Conservation (phyloP, 306 rosid species). For the Cicer pinnatifidum region DNA sequence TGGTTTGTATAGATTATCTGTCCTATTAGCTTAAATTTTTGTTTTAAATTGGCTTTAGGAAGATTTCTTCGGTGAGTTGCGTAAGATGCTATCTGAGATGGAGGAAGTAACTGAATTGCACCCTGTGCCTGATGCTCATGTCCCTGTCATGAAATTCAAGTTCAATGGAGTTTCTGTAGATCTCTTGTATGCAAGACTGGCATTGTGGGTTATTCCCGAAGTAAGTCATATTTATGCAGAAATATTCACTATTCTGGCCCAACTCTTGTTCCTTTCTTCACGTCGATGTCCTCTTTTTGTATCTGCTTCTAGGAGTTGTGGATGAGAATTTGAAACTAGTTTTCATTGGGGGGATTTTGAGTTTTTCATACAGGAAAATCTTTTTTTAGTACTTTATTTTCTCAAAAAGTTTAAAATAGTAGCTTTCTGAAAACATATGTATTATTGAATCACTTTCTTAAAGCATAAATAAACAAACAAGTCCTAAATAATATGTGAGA, state of each 20-base stretch:
- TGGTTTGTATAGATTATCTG: constrained; percentile 8
- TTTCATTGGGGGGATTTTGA: constrained; percentile 2
- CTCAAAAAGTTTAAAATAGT: neutral
- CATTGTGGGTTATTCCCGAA: constrained; percentile 91
- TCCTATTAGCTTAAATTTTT: constrained; percentile 37
- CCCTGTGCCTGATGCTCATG: constrained; percentile 97
- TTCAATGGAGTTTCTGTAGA: constrained; percentile 82
- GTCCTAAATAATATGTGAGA: constrained; percentile 7
- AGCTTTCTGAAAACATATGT: neutral
- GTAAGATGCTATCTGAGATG: constrained; percentile 78
- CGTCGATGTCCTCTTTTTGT: neutral
- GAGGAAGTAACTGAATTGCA: constrained; percentile 90
- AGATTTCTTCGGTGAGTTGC: constrained; percentile 87
- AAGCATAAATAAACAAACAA: neutral
- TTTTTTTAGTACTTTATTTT: neutral
- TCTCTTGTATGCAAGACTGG: constrained; percentile 88
- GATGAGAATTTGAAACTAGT: constrained; percentile 16
- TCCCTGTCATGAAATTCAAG: constrained; percentile 82
- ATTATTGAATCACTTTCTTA: neutral
- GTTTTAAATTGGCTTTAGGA: constrained; percentile 60
- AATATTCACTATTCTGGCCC: constrained; percentile 7
- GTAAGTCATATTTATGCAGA: constrained; percentile 53
- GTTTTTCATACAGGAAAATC: neutral
- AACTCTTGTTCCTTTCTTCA: constrained; percentile 6
- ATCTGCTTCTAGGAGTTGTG: constrained; percentile 18